phyloP scores from a whole-genome alignment of 768 basidiomycete genomes.

The Naematelia encephala region DNA sequence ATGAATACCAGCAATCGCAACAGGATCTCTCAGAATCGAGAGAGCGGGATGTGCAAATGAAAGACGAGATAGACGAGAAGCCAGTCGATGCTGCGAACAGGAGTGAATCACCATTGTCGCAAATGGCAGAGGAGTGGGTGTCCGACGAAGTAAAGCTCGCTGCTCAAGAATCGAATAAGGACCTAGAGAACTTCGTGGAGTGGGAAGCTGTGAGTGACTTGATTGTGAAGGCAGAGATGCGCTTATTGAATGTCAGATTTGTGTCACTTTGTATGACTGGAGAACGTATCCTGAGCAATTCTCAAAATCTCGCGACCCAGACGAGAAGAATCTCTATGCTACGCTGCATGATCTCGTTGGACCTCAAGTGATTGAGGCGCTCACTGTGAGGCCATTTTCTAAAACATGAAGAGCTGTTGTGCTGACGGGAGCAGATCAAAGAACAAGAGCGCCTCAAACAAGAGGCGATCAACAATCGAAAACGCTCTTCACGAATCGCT shows the following conservation, averaged over 20 bases:
- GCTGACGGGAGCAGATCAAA: slow-evolving; percentile 31
- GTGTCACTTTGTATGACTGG: slow-evolving; percentile 80
- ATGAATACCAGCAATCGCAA: no score
- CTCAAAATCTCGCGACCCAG: slow-evolving; percentile 68
- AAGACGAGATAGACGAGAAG: no score
- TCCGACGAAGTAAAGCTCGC: slow-evolving; percentile 53
- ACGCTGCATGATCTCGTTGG: slow-evolving; percentile 64
- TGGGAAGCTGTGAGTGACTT: slow-evolving; percentile 76
- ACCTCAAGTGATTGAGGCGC: slow-evolving; percentile 65
- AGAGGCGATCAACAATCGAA: slow-evolving; percentile 75
- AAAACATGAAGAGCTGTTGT: neutral
- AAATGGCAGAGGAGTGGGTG: slow-evolving; percentile 49
- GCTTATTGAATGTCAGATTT: slow-evolving; percentile 59
- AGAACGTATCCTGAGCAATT: slow-evolving; percentile 72
- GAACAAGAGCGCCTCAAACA: slow-evolving; percentile 55
- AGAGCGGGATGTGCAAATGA: no score
- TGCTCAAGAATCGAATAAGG: slow-evolving; percentile 24
- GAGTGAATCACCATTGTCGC: neutral
- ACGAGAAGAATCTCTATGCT: slow-evolving; percentile 75
- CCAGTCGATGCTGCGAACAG: slow-evolving; percentile 2
- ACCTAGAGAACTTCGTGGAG: slow-evolving; percentile 56
- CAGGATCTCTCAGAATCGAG: no score
- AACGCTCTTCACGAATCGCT: slow-evolving; percentile 85
- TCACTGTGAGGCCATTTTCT: slow-evolving; percentile 59
- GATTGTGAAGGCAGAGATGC: neutral